These are phyloP conservation scores for Coix lacrymajobi DNA, from an alignment of 176 grass and related monocot genomes.

Conservation along the genomic window DNA sequence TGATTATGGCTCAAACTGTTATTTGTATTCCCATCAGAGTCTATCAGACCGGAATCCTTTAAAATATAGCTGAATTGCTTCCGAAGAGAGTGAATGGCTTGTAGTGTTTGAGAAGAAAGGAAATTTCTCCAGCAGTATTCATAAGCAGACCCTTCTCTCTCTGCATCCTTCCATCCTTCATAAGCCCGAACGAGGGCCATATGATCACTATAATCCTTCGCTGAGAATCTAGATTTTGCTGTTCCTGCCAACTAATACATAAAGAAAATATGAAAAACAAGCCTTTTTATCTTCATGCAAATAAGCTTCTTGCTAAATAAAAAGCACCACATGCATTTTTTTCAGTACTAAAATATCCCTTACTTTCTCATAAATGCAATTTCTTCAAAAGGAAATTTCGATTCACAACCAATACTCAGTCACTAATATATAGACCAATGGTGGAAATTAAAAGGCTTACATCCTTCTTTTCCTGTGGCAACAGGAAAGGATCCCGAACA, in stretches of 20 bases:
- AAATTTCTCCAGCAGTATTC: conserved; percentile 99
- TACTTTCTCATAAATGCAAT: not conserved
- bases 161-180: conserved; percentile 98
- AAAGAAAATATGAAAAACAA: conserved; percentile 19
- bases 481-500: conserved; percentile 85
- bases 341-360: not conserved
- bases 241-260: conserved; percentile 78
- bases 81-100: conserved; percentile 89
- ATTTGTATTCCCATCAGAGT: conserved; percentile 56
- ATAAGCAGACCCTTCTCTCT: conserved; percentile 88
- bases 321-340: not conserved
- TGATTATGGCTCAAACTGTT: conserved; percentile 97
- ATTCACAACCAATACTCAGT: not conserved
- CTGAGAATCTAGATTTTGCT: conserved; percentile 95
- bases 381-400: not conserved
- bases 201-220: conserved; percentile 98
- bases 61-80: conserved; percentile 95
- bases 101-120: conserved; percentile 89
- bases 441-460: conserved; percentile 43
- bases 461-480: conserved; percentile 95
- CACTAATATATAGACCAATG: conserved; percentile 6
- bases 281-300: conserved; percentile 1
- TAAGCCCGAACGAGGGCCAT: conserved; percentile 95
- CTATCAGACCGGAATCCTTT: conserved; percentile 76
- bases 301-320: not conserved